These are phyloP conservation scores for Aspergillus campestris DNA, from an alignment of 495 filamentous ascomycete species.

Conservation along the genomic window DNA sequence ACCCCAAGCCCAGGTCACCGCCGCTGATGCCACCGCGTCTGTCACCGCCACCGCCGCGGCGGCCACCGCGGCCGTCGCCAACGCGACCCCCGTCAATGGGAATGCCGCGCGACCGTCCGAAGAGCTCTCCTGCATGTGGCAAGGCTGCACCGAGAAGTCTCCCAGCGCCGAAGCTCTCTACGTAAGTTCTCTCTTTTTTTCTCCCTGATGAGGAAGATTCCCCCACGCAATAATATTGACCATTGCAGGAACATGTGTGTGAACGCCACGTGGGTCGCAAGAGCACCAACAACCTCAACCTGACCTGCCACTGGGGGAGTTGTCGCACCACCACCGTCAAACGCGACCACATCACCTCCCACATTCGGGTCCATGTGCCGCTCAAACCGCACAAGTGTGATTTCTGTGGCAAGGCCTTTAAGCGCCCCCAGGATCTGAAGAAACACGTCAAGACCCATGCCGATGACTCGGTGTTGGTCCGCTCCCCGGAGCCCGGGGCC, in stretches of 20 bases:
- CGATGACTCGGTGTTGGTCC: slow-evolving; percentile 85
- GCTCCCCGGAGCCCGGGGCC: slow-evolving; percentile 60
- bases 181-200: slow-evolving; percentile 50
- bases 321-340: slow-evolving; percentile 97
- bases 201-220: no score
- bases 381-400: slow-evolving; percentile 98
- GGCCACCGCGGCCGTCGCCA: slow-evolving; percentile 37
- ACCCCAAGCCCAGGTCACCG: slow-evolving; percentile 13
- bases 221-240: slow-evolving; percentile 5
- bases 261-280: slow-evolving; percentile 98
- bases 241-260: slow-evolving; percentile 87
- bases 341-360: slow-evolving; percentile 98
- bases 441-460: slow-evolving; percentile 99
- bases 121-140: slow-evolving; percentile 77
- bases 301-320: slow-evolving; percentile 94
- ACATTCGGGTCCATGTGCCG: slow-evolving; percentile 96
- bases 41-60: slow-evolving; percentile 31
- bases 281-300: slow-evolving; percentile 95
- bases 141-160: slow-evolving; percentile 74
- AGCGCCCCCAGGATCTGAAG: slow-evolving; percentile 97
- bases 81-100: slow-evolving; percentile 25
- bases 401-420: slow-evolving; percentile 98
- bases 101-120: slow-evolving; percentile 32
- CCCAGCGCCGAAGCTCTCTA: slow-evolving; percentile 77
- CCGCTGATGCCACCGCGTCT: slow-evolving; percentile 19